These are phyloP conservation scores for Persicaria tinctoria DNA, from an alignment of 148 eudicot species.

Conservation along the genomic window DNA sequence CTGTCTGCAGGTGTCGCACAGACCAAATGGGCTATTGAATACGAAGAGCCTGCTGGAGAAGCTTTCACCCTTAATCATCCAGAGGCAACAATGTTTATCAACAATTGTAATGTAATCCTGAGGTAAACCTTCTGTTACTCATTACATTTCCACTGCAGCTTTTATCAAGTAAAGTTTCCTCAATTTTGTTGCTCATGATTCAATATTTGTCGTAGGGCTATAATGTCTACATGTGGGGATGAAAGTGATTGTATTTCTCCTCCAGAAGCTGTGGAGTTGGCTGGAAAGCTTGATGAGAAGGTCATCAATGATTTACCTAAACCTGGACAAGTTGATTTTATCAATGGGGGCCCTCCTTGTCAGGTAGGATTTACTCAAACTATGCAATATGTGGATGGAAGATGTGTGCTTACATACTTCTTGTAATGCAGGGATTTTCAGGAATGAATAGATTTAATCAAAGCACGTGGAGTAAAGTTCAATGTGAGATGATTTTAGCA, in stretches of 20 bases:
- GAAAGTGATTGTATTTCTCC: slow-evolving; percentile 75
- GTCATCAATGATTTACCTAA: slow-evolving; percentile 50
- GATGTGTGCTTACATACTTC: not conserved
- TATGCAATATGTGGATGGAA: not conserved
- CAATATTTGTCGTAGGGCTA: slow-evolving; percentile 39
- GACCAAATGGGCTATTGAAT: slow-evolving; percentile 99
- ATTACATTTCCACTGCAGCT: not conserved
- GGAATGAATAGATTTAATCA: slow-evolving; percentile 86
- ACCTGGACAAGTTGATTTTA: slow-evolving; percentile 94
- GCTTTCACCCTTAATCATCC: slow-evolving; percentile 91
- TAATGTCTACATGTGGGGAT: slow-evolving; percentile 79
- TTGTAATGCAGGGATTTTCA: slow-evolving; percentile 60
- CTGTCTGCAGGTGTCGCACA: slow-evolving; percentile 50
- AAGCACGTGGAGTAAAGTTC: slow-evolving; percentile 86
- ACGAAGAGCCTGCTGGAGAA: slow-evolving; percentile 95
- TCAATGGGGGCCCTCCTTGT: slow-evolving; percentile 99
- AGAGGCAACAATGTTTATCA: slow-evolving; percentile 52
- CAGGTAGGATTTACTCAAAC: slow-evolving; percentile 39
- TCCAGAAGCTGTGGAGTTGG: slow-evolving; percentile 71
- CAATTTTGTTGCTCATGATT: not conserved
- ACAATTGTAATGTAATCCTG: slow-evolving; percentile 92
- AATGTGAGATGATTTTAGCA: slow-evolving; percentile 83
- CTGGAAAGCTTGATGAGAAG: slow-evolving; percentile 51
- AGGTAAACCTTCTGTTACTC: slow-evolving; percentile 32
- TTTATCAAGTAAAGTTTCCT: not conserved